Percentiles rank a stretch among this genome's conserved stretches.
phyloP scores from a whole-genome alignment of 192 early-diverging fungal genomes.

The Umbelopsis isabellina region DNA sequence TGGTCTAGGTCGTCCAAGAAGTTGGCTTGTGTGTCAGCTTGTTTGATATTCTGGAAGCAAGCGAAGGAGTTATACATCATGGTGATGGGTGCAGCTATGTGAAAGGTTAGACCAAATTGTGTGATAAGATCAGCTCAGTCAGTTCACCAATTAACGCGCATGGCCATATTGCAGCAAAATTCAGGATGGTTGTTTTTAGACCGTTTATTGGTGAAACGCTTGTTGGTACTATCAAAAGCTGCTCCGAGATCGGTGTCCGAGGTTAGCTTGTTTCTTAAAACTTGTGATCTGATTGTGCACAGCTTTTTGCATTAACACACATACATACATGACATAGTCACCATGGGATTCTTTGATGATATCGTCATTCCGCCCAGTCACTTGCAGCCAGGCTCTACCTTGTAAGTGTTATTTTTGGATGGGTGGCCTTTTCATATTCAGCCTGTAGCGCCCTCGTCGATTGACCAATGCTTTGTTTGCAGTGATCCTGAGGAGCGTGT shows the following conservation, averaged over 20 bases:
- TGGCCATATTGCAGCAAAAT: conserved; percentile 55
- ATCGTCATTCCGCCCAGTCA: conserved; percentile 73
- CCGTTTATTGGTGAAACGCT: conserved; percentile 91
- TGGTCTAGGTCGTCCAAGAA: conserved; percentile 74
- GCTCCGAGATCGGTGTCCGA: conserved; percentile 68
- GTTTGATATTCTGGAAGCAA: conserved; percentile 78
- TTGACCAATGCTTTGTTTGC: not conserved
- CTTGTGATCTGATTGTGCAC: not conserved
- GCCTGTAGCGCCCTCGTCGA: not conserved
- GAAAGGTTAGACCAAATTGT: conserved; percentile 55
- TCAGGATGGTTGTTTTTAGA: conserved; percentile 87
- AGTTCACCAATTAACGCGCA: not conserved
- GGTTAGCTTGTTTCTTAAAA: conserved; percentile 45
- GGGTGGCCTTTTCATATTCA: not conserved
- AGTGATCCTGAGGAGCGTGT: conserved; percentile 69
- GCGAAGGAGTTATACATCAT: conserved; percentile 85
- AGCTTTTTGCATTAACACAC: not conserved
- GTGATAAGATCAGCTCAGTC: not conserved
- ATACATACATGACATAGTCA: conserved; percentile 31
- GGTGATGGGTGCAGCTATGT: conserved; percentile 79
- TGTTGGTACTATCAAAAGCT: conserved; percentile 75
- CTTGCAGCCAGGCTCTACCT: conserved; percentile 67
- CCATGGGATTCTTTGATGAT: conserved; percentile 92
- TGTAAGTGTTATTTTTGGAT: conserved; percentile 45
- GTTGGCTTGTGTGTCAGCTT: conserved; percentile 89